Evolutionary conservation across 1,284 basidiomycete species (phyloP).

Genomic region (Cutaneotrichosporon mucoides): DNA sequence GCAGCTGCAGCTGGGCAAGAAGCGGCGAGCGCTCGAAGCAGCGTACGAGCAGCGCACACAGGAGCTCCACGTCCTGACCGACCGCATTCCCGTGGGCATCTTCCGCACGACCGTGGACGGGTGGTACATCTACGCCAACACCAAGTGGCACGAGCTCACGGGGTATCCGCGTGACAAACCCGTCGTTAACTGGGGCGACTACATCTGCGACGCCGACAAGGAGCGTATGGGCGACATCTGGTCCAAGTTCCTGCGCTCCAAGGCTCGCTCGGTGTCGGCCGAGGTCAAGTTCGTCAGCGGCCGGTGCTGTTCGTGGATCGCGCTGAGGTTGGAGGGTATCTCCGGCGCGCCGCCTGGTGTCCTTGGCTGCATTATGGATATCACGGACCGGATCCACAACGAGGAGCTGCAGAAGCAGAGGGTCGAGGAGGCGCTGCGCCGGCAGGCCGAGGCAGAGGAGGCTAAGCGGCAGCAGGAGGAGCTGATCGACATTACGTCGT

Average conservation of each 20-base stretch:
- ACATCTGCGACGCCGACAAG: conserved; percentile 20
- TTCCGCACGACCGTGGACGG: conserved; percentile 37
- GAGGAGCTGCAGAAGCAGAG: conserved; percentile 40
- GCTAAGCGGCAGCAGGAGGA: conserved; percentile 45
- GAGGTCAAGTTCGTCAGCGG: background rate
- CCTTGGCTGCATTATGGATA: conserved; percentile 41
- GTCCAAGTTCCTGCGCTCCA: conserved; percentile 1
- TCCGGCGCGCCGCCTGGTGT: conserved; percentile 24
- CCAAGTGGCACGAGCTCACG: conserved; percentile 36
- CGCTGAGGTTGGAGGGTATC: background rate
- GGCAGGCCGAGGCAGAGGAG: conserved; percentile 43
- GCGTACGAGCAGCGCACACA: conserved; percentile 39
- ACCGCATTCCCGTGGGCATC: conserved; percentile 42
- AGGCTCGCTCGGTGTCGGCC: background rate
- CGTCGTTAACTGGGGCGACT: conserved; percentile 34
- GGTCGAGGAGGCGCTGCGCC: conserved; percentile 39
- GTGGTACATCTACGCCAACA: conserved; percentile 33
- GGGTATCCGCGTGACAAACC: conserved; percentile 24
- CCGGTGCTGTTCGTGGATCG: background rate
- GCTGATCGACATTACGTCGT: conserved; percentile 47
- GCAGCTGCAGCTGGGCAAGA: conserved; percentile 44
- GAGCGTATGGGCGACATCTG: conserved; percentile 21
- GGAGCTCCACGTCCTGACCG: conserved; percentile 43
- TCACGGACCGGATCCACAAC: conserved; percentile 41
- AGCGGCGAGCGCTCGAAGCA: conserved; percentile 34